Evolutionary conservation across 1,284 basidiomycete genomes (phyloP), one percentile per base, ranked within the genome.

Genomic region (Rugosomyces carneus): DNA sequence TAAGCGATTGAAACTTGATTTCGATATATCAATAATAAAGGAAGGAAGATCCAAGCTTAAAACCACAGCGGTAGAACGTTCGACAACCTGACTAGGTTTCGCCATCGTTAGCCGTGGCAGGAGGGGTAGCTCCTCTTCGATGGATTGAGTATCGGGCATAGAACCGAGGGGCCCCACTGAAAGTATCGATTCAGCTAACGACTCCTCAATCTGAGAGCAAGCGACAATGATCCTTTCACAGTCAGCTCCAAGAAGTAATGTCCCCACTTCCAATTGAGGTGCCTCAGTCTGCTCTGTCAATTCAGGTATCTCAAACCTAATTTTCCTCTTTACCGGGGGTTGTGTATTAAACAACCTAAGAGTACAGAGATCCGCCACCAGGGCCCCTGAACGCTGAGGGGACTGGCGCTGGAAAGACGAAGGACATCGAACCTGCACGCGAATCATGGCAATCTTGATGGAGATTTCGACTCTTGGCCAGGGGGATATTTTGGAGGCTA

Each of bases 1-100:
- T 13, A 96, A 61, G 9, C 79, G 79, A 59, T 94, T 89, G 6
- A 93, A 62, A 1, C 69, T 53, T 5, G 66, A 57, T 58, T 92
- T 92, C 3, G 78, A 72, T 41, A 93, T 57, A 41, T 78, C 68
- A 16, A 80, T 64, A 54, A 81, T 72, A 4, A 87, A 64, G 1
- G 81, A 82, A 9, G 91, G 89, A 19, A 93, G 63, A 35, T 79
- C 69, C 5, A 84, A 50, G 21, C 68, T 64, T 3, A 81, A 53
- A 5, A 67, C 64, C 13, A 61, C 60, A 9, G 72, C 63, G 1
- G 66, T 55, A 34, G 55, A 56, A 40, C 43, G 44, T 27, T 60
- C 45, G 29, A 51, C 36, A 7, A 50, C 21, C 21, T 23, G 51
- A 21, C 47, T 38, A 15, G 45, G 55, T 50, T 57, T 60, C 10